These are phyloP conservation scores for Actinomortierella wolfii DNA, from an alignment of 371 early-diverging fungal genomes.

Conservation along the genomic window DNA sequence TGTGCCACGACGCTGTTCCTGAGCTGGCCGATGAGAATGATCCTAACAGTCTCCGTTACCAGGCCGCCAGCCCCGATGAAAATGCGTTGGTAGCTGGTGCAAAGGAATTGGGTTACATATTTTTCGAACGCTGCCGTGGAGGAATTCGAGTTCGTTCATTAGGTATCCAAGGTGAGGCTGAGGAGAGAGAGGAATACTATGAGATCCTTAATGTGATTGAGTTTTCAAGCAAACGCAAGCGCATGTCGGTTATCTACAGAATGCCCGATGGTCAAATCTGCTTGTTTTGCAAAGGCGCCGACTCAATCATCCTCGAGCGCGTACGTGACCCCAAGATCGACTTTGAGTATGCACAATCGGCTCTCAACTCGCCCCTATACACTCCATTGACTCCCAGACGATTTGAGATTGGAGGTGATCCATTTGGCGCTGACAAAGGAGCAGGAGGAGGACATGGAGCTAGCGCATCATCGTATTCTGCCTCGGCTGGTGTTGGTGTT, in stretches of 20 bases:
- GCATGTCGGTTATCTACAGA: slow-evolving; percentile 69
- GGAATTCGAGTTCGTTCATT: slow-evolving; percentile 36
- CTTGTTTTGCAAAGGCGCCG: slow-evolving; percentile 83
- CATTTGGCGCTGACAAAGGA: background rate
- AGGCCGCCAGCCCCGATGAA: slow-evolving; percentile 95
- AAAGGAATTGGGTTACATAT: slow-evolving; percentile 78
- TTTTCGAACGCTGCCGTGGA: slow-evolving; percentile 69
- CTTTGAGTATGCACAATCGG: slow-evolving; percentile 15
- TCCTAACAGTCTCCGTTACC: slow-evolving; percentile 65
- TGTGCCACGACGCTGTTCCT: slow-evolving; percentile 93
- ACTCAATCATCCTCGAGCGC: slow-evolving; percentile 67
- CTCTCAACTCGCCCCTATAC: slow-evolving; percentile 22
- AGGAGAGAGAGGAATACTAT: slow-evolving; percentile 21
- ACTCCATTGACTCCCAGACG: slow-evolving; percentile 22
- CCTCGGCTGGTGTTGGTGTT: slow-evolving; percentile 11
- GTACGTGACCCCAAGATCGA: slow-evolving; percentile 40
- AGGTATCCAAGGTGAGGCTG: slow-evolving; percentile 2
- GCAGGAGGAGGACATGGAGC: slow-evolving; percentile 1
- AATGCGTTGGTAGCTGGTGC: slow-evolving; percentile 91
- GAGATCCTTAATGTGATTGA: slow-evolving; percentile 67
- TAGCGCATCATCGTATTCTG: slow-evolving; percentile 17
- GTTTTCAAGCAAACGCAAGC: slow-evolving; percentile 71
- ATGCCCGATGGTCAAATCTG: slow-evolving; percentile 62
- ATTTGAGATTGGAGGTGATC: slow-evolving; percentile 5
- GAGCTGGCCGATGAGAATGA: slow-evolving; percentile 53